Base-by-base conservation (phyloP, 176 grass and related monocot genomes). In the Oryza australiensis region DNA sequence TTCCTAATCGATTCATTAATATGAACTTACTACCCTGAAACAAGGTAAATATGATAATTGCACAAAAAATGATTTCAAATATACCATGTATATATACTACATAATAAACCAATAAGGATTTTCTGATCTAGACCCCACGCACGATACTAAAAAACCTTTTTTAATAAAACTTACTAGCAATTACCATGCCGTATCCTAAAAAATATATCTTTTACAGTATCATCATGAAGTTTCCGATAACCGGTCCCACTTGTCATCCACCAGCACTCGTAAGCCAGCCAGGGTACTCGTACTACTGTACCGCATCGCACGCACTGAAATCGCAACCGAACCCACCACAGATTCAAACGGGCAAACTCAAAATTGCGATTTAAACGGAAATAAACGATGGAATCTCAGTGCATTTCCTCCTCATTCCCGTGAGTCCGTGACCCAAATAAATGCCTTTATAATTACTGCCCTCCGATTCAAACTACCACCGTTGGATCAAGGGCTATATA, bases 341-440 rank as follows among this genome's bases (percentile, higher is more conserved):
- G 51, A 55, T 55, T 55, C 51, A 55, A 55, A 60, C 55, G 22
- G 22, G 55, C 55, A 11, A 10, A 11, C 55, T 24, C 8, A 24
- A 60, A 60, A 23, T 23, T 9, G 51, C 55, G 20, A 46, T 72
- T 72, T 23, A 5, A 71, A 59, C 12, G 45, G 6, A 27, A 9
- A 2, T 4, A 32, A 48, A 28, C 41, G n/a, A 7, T 18, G 29
- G 55, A 73, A 41, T 40, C 30, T 51, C 1, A n/a, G 27, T 1
- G 53, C 66, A 22, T 55, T 55, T 55, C 14, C 27, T 41, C 29
- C 11, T 27, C 38, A 40, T 40, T 9, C 42, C 66, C 40, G 13
- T 14, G 51, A 55, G 7, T n/a, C 51, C 86, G 81, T 79, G 86
- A 88, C 75, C 60, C 68, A 73, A 79, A 68, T 84, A 4, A 88